Evolutionary conservation across 2,329 filamentous ascomycete species (phyloP).

Genomic region (Venturia pyrina): DNA sequence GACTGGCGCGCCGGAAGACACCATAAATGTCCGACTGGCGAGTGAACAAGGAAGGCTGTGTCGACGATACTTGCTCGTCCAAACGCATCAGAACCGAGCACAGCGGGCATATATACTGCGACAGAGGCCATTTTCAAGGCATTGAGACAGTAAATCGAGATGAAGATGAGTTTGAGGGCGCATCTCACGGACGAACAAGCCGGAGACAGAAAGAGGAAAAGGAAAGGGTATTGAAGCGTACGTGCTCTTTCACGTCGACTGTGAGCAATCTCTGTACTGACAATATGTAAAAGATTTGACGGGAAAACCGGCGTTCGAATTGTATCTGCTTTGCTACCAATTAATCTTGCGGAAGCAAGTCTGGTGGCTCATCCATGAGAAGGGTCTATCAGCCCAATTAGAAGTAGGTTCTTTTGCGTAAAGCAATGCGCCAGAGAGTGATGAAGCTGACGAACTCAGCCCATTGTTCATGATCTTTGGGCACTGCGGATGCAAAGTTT

Average conservation of each 20-base stretch:
- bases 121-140: constrained; percentile 4
- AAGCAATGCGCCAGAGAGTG: constrained; percentile 13
- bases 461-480: constrained; percentile 77
- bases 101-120: not conserved
- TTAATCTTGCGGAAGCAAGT: constrained; percentile 76
- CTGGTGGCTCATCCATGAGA: constrained; percentile 57
- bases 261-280: not conserved
- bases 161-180: constrained; percentile 10
- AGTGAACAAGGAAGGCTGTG: constrained; percentile 8
- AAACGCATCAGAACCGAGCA: not conserved
- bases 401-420: constrained; percentile 41
- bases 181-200: not conserved
- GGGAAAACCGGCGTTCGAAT: constrained; percentile 60
- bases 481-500: constrained; percentile 57
- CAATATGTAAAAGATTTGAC: constrained; percentile 33
- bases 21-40: not conserved
- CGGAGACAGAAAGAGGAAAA: constrained; percentile 6
- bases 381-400: constrained; percentile 59
- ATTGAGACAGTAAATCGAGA: not conserved
- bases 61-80: constrained; percentile 8
- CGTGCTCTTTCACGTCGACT: not conserved
- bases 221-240: constrained; percentile 8
- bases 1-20: not conserved
- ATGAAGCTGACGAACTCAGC: constrained; percentile 15
- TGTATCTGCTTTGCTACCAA: constrained; percentile 79